Percentiles rank a stretch among this genome's conserved stretches.
These are phyloP conservation scores for Rugosomyces carneus DNA, from an alignment of 1,284 basidiomycete genomes.

Conservation along the genomic window DNA sequence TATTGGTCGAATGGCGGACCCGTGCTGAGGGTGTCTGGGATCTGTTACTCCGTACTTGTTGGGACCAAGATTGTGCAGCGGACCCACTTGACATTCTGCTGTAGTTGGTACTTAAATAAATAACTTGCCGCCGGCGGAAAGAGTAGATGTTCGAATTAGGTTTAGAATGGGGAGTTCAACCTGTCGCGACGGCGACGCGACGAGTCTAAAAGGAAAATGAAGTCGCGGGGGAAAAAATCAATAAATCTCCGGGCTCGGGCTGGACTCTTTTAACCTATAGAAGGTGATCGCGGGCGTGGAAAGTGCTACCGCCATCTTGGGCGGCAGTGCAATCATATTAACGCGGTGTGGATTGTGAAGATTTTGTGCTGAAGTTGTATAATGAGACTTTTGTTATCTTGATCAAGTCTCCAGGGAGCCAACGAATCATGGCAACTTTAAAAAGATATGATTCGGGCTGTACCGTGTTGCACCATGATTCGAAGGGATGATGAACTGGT, in stretches of 20 bases:
- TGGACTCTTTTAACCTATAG: constrained; percentile 33
- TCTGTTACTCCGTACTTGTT: constrained; percentile 19
- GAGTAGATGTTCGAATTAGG: constrained; percentile 31
- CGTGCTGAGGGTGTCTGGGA: constrained; percentile 21
- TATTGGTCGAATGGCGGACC: constrained; percentile 26
- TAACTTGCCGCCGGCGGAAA: constrained; percentile 8
- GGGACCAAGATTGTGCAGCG: constrained; percentile 26
- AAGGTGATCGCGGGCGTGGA: constrained; percentile 21
- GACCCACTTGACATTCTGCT: constrained; percentile 27
- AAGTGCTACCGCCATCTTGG: constrained; percentile 24
- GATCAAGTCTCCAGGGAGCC: constrained; percentile 26
- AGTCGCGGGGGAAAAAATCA: constrained; percentile 14
- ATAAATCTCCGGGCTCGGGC: constrained; percentile 27
- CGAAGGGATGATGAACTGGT: constrained; percentile 9
- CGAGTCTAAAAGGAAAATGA: constrained; percentile 16
- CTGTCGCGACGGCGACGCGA: constrained; percentile 26
- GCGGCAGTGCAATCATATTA: constrained; percentile 35
- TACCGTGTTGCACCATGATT: too few species aligned
- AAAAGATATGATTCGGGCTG: constrained; percentile 25
- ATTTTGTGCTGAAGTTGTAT: constrained; percentile 13
- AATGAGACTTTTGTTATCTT: constrained; percentile 3
- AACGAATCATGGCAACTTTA: constrained; percentile 25
- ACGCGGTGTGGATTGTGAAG: constrained; percentile 3
- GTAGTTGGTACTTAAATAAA: neutral
- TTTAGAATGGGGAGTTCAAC: constrained; percentile 22